Evolutionary conservation across 164 flowering plant genomes (phyloP), one percentile per base, ranked within the genome.

Genomic region (Platanus orientalis): DNA sequence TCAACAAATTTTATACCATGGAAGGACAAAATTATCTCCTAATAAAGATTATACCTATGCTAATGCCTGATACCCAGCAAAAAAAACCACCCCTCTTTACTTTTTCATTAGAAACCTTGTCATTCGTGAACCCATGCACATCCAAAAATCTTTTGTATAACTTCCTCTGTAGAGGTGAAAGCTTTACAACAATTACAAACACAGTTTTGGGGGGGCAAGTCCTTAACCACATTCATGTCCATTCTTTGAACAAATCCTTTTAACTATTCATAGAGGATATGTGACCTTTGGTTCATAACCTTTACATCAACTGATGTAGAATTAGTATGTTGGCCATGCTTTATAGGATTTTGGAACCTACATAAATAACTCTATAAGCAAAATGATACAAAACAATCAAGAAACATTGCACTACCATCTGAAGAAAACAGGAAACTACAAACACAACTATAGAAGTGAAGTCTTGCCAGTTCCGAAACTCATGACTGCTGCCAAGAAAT

Each of bases 301-400:
- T 90, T 91, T 26, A 95, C 97, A 80, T 95, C 99, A 45, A 74
- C 76, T 49, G 81, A 72, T 7, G 97, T 91, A 27, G 96, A 88
- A 79, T 95, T 95, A 27, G 96, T 79, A 73, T 89, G 97, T 65
- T 95, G 99, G 27, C 99, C 99, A 78, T 91, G 84, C 75, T 86
- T 94, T 36, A 95, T 95, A 26, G 99, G 99, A 77, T 95, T 95
- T 62, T 95, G 97, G 64, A 89, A 95, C 68, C 99, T 95, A 90
- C 76, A 77, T 16, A 59, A 11, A 53, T 26, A 7, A 42, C n/a
- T 21, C 13, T 32, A 39, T 54, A 7, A 59, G 19, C 19, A 61
- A 25, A 64, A 68, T 34, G 16, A 56, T 57, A 50, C 36, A 39
- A 20, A 26, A 32, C 1, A 26, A 16, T 64, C 60, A 58, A 67